Evolutionary conservation across 768 basidiomycete species (phyloP).

Genomic region (Suillus brevipes): DNA sequence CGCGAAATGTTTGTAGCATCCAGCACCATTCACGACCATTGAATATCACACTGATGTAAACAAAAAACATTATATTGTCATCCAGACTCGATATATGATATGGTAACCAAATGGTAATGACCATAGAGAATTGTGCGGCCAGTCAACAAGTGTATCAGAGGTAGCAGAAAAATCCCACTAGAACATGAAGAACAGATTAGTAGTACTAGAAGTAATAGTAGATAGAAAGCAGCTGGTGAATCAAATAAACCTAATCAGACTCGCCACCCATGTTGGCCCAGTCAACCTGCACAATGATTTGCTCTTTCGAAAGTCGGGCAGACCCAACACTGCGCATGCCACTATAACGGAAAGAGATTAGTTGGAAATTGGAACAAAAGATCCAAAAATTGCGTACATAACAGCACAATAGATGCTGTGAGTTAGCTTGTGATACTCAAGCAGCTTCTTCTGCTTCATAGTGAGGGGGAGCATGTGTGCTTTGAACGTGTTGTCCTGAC

Average conservation of each 20-base stretch:
- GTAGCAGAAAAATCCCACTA: too few relatives aligned
- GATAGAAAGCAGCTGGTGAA: not conserved
- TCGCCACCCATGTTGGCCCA: not conserved
- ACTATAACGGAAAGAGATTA: not conserved
- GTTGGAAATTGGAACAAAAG: not conserved
- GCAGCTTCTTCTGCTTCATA: not conserved
- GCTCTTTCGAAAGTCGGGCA: not conserved
- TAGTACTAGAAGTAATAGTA: not conserved
- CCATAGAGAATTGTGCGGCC: not conserved
- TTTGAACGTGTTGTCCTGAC: not conserved
- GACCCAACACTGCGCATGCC: not conserved
- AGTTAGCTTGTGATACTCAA: slow-evolving; percentile 2
- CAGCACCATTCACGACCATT: not conserved
- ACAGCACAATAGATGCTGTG: not conserved
- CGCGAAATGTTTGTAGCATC: not conserved
- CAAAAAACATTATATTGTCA: slow-evolving; percentile 1
- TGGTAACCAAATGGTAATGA: not conserved
- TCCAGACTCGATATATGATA: not conserved
- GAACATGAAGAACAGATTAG: too few relatives aligned
- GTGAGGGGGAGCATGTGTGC: not conserved
- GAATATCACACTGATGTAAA: not conserved
- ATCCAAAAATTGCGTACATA: not conserved
- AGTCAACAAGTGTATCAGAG: not conserved
- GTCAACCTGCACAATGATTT: not conserved
- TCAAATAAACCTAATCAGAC: not conserved